A percentile compares a stretch with the other conserved stretches of the same genome.
phyloP scores from a whole-genome alignment of 805 yeast species.

The Monosporozyma yasuniensis region DNA sequence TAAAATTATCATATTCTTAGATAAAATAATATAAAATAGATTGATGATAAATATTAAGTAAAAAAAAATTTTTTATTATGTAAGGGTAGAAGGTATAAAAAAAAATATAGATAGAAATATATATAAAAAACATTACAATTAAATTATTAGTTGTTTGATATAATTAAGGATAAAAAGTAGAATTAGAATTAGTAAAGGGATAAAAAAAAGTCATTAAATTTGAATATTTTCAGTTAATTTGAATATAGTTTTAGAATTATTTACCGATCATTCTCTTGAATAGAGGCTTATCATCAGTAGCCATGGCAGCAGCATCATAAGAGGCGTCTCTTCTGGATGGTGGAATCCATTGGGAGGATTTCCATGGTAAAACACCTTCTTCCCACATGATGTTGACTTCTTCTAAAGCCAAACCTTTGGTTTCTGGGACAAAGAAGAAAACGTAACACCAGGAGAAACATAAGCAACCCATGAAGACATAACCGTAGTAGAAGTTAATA shows the following conservation, averaged over 20 bases:
- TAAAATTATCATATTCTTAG: background rate
- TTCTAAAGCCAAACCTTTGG: conserved; percentile 71
- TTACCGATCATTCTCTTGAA: conserved; percentile 8
- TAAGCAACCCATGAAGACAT: conserved; percentile 48
- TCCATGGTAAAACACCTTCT: conserved; percentile 32
- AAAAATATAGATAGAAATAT: too few species aligned
- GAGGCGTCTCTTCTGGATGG: conserved; percentile 31
- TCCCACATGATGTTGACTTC: conserved; percentile 59
- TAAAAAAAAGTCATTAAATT: too few species aligned
- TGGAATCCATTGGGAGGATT: conserved; percentile 41
- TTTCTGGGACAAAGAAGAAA: conserved; percentile 61
- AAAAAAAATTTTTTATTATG: background rate
- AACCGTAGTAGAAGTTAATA: conserved; percentile 64
- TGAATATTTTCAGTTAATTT: too few species aligned
- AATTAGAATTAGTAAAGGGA: too few species aligned
- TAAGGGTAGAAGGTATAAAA: background rate
- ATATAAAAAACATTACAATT: too few species aligned
- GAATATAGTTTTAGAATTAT: too few species aligned
- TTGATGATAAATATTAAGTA: background rate
- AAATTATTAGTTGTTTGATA: background rate
- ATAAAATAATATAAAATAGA: background rate
- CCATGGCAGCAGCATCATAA: conserved; percentile 8
- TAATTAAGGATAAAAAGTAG: too few species aligned
- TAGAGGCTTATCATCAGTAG: conserved; percentile 12
- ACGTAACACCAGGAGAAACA: conserved; percentile 50